phyloP scores from a whole-genome alignment of 2,329 filamentous ascomycete species.

The Aphanoascus verrucosus region DNA sequence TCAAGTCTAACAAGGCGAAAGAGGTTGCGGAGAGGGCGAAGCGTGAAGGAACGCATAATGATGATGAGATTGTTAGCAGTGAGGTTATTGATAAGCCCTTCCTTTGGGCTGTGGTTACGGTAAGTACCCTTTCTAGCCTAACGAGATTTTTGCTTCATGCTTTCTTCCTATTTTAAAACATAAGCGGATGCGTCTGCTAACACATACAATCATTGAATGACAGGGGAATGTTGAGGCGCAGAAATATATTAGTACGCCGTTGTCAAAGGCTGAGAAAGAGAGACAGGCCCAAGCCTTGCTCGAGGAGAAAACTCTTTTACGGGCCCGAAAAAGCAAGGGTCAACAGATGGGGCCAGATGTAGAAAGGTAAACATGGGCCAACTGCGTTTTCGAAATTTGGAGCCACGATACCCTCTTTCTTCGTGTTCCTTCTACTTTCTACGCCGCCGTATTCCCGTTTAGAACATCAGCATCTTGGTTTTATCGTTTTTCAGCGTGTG shows the following conservation, averaged over 20 bases:
- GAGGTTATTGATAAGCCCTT: conserved; percentile 27
- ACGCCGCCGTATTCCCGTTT: too few species aligned
- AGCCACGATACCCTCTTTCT: too few species aligned
- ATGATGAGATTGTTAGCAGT: conserved; percentile 17
- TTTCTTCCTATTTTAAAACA: neutral
- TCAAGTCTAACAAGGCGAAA: conserved; percentile 26
- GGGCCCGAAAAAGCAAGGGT: conserved; percentile 1
- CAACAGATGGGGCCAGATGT: conserved; percentile 1
- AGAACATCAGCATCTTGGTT: too few species aligned
- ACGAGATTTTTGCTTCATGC: neutral
- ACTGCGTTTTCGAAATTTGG: neutral
- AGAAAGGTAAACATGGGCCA: neutral
- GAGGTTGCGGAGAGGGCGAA: conserved; percentile 14
- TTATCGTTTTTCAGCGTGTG: too few species aligned
- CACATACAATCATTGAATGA: neutral
- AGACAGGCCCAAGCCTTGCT: conserved; percentile 14
- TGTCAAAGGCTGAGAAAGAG: conserved; percentile 17
- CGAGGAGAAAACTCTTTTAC: conserved; percentile 14
- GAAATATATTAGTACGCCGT: conserved; percentile 20
- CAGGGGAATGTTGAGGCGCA: conserved; percentile 22
- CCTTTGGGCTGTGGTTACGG: conserved; percentile 25
- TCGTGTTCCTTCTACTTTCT: too few species aligned
- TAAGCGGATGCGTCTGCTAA: neutral
- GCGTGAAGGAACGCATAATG: conserved; percentile 4
- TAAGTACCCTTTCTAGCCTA: conserved; percentile 13